phyloP scores from a whole-genome alignment of 2,329 filamentous ascomycete species.

The Tolypocladium guangdongense region DNA sequence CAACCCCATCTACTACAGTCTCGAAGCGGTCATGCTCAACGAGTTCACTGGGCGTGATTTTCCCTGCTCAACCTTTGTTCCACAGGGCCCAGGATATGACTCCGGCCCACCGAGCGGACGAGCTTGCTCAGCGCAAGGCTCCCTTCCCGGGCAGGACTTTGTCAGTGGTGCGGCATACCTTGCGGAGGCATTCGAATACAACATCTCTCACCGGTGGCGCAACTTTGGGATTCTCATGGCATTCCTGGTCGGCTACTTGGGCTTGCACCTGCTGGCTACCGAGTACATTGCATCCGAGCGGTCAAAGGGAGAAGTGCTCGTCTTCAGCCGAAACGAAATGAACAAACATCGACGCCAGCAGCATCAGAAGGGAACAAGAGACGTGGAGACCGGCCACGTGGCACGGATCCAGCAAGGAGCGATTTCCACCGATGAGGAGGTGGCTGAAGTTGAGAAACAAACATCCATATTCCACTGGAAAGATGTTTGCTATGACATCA shows the following conservation, averaged over 20 bases:
- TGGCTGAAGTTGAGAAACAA: not conserved
- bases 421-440: not conserved
- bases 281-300: not conserved
- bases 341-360: not conserved
- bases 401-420: not conserved
- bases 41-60: slow-evolving; percentile 41
- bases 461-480: not conserved
- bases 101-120: not conserved
- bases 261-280: not conserved
- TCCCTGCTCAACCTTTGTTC: not conserved
- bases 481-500: not conserved
- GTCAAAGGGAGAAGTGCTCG: not conserved
- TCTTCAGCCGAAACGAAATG: not conserved
- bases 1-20: slow-evolving; percentile 54
- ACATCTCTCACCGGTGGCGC: not conserved
- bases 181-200: not conserved
- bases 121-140: not conserved
- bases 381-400: not conserved
- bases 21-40: slow-evolving; percentile 55
- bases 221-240: not conserved
- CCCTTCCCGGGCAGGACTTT: not conserved
- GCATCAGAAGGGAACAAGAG: not conserved
- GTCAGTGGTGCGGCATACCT: not conserved
- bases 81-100: not conserved
- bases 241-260: not conserved